These are phyloP conservation scores for Rhodotorula diobovata DNA, from an alignment of 768 basidiomycete species.

Conservation along the genomic window DNA sequence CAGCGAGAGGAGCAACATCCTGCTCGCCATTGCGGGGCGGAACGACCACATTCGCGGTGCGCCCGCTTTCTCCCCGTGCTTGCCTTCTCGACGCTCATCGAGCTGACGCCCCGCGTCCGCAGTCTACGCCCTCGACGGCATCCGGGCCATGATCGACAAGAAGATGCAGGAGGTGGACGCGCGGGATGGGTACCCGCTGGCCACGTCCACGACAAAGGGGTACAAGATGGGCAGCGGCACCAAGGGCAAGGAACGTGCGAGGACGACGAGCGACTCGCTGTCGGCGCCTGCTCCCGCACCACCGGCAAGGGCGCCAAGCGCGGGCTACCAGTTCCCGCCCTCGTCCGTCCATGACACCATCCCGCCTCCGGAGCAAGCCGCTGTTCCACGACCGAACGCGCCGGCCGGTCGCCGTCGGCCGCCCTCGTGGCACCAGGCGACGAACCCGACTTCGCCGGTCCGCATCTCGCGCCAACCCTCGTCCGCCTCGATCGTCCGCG, in stretches of 20 bases:
- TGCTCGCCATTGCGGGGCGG: conserved; percentile 42
- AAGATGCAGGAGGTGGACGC: conserved; percentile 37
- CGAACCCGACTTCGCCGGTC: background rate
- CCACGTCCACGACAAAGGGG: background rate
- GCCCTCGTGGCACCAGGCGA: background rate
- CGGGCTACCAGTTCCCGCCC: conserved; percentile 5
- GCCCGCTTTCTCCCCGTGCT: background rate
- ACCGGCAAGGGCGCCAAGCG: background rate
- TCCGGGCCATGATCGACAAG: conserved; percentile 41
- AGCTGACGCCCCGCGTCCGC: background rate
- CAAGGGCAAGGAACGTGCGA: conserved; percentile 15
- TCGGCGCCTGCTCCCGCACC: background rate
- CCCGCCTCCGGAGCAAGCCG: conserved; percentile 4
- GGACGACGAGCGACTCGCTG: background rate
- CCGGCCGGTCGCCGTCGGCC: background rate
- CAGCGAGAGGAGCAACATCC: conserved; percentile 39
- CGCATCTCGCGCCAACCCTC: conserved; percentile 1
- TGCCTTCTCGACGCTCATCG: too few species aligned
- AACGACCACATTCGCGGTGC: conserved; percentile 40
- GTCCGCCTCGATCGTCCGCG: conserved; percentile 7
- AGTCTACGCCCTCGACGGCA: conserved; percentile 43
- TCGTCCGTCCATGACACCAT: background rate
- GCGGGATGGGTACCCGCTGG: conserved; percentile 26
- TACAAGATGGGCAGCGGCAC: background rate
- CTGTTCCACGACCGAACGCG: too few species aligned